phyloP scores from a whole-genome alignment of 164 flowering plant genomes.

The Vitis riparia region DNA sequence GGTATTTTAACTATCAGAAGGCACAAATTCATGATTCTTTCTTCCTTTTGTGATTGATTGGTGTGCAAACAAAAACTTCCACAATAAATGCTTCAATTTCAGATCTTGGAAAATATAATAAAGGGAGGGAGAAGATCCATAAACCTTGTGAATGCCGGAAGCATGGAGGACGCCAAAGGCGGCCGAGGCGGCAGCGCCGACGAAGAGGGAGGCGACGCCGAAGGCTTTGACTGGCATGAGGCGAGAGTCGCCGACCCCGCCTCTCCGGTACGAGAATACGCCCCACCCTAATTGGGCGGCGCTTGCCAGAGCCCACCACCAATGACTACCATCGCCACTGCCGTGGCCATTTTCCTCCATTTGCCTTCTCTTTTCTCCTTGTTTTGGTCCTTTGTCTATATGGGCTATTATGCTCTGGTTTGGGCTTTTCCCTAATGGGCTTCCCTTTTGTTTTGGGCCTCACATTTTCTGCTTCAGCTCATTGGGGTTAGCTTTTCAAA shows the following conservation, averaged over 20 bases:
- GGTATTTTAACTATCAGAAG: no score
- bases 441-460: no score
- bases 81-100: not conserved
- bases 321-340: conserved; percentile 18
- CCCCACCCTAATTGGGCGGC: conserved; percentile 55
- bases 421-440: no score
- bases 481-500: no score
- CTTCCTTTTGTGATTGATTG: no score
- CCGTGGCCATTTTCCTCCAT: conserved; percentile 20
- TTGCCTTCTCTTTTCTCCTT: not conserved
- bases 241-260: conserved; percentile 36
- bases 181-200: conserved; percentile 69
- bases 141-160: conserved; percentile 63
- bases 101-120: not conserved
- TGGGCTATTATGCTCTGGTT: no score
- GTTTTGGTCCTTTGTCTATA: no score
- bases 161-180: conserved; percentile 39
- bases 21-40: no score
- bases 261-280: conserved; percentile 36
- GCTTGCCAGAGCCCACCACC: conserved; percentile 74
- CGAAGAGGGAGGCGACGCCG: conserved; percentile 77
- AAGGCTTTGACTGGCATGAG: conserved; percentile 83
- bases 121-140: not conserved
- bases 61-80: no score
- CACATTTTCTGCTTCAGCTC: no score